These are phyloP conservation scores for Xylaria sp. DNA, from an alignment of 2,329 filamentous ascomycete genomes.

Conservation along the genomic window DNA sequence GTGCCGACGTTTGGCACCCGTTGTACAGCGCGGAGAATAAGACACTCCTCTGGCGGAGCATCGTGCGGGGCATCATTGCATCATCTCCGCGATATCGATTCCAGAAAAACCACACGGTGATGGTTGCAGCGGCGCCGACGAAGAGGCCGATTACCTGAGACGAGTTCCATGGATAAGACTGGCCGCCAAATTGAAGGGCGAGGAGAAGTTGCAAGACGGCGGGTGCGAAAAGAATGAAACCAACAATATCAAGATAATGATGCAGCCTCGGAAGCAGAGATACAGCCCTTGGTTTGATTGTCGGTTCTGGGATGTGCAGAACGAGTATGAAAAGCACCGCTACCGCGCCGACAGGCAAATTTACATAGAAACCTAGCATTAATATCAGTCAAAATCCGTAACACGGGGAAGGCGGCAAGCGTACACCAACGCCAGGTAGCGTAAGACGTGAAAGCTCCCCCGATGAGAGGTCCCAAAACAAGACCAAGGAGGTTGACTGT, in stretches of 20 bases:
- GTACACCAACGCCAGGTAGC: conserved; percentile 37
- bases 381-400: no score
- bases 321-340: background rate
- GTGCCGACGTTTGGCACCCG: conserved; percentile 36
- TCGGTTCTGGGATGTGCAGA: background rate
- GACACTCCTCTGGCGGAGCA: conserved; percentile 38
- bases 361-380: conserved; percentile 25
- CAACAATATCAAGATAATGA: conserved; percentile 36
- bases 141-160: conserved; percentile 44
- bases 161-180: conserved; percentile 46
- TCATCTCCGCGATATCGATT: conserved; percentile 41
- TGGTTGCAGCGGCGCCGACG: conserved; percentile 32
- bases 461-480: conserved; percentile 11
- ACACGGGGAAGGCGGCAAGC: no score
- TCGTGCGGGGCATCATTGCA: conserved; percentile 39
- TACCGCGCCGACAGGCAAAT: background rate
- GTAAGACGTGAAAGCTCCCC: conserved; percentile 28
- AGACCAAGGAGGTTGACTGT: conserved; percentile 8
- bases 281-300: background rate
- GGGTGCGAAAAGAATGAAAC: conserved; percentile 45
- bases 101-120: conserved; percentile 41
- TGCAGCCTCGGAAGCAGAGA: conserved; percentile 16
- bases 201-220: conserved; percentile 49
- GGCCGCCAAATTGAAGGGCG: conserved; percentile 49
- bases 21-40: conserved; percentile 32